Evolutionary conservation across 441 rosid genomes (phyloP), one percentile per base, ranked within the genome.

Genomic region (Brassica balearica): DNA sequence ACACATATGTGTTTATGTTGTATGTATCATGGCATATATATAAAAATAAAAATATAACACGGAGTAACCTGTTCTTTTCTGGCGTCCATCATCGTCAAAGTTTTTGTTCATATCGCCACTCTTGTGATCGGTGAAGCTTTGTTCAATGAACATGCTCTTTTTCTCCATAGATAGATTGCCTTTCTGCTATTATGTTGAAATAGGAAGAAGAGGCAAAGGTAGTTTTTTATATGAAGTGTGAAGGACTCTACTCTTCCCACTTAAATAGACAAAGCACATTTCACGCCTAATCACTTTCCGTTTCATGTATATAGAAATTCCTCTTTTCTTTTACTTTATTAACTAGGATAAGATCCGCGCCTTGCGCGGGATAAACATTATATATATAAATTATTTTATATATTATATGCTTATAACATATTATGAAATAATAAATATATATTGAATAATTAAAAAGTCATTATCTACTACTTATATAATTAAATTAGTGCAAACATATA

Each of bases 81-180:
- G 62, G 51, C 88, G 89, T 48, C 92, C 90, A 75, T 87, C 92
- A 3, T 89, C 89, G 46, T 89, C 88, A 3, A 86, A 84, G 77
- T 87, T 83, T 77, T 88, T 85, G 78, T 56, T 36, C 46, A 27
- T n/a, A 55, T 25, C 79, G 3, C 80, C 83, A 73, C 66, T 76
- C 53, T 78, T 76, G 14, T 77, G 79, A 56, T 75, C 82, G 48
- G 75, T 84, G 4, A 77, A 71, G 59, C 88, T 79, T 17, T 84
- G 87, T 61, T 88, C 83, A 17, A 86, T 63, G 77, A 22, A 76
- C 90, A 89, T 71, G 82, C 73, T 82, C 70, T 71, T 81, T 55
- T 85, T 89, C 64, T 29, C 73, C 36, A 81, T 83, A 86, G 41
- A 12, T 62, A 1, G 53, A 32, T 53, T 29, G 22, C 48, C 60